Conservation (phyloP, 2,329 filamentous ascomycete species). For the Coniochaeta pulveracea region DNA sequence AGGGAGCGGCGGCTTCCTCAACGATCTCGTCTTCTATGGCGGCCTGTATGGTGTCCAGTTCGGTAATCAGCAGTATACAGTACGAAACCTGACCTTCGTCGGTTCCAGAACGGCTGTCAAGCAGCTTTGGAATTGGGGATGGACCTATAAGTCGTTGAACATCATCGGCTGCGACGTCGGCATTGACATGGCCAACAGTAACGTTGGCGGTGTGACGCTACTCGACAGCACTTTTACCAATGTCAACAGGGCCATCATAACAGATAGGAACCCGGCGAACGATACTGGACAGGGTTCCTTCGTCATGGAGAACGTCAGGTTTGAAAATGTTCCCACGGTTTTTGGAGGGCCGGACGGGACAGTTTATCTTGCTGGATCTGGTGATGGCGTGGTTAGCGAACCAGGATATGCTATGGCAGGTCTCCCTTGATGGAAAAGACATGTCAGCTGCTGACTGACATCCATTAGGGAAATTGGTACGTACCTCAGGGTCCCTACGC, state of each 20-base stretch:
- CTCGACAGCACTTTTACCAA: conserved; percentile 61
- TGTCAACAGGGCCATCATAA: conserved; percentile 56
- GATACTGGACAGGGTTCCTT: conserved; percentile 29
- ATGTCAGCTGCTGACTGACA: conserved; percentile 1
- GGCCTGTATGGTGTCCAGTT: conserved; percentile 46
- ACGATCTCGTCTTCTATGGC: conserved; percentile 60
- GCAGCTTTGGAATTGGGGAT: conserved; percentile 68
- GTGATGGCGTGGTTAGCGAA: conserved; percentile 31
- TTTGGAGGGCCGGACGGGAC: conserved; percentile 27
- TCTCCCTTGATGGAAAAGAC: not conserved
- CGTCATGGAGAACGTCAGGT: conserved; percentile 34
- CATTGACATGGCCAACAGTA: conserved; percentile 52
- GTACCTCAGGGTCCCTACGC: conserved; percentile 28
- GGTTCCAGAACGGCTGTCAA: conserved; percentile 53
- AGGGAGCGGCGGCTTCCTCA: conserved; percentile 55
- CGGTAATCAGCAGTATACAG: conserved; percentile 62
- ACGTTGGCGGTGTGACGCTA: conserved; percentile 64
- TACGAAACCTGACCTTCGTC: conserved; percentile 54
- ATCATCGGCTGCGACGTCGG: conserved; percentile 54
- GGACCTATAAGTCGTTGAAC: conserved; percentile 56
- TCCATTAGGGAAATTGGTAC: conserved; percentile 53
- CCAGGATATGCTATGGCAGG: conserved; percentile 33
- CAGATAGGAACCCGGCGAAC: conserved; percentile 31
- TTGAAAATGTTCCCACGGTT: conserved; percentile 22
- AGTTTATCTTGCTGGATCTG: conserved; percentile 42